A percentile compares a stretch with the other conserved stretches of the same genome.
Evolutionary conservation across 129 eudicot species (phyloP).

Genomic region (Smallanthus sonchifolius): DNA sequence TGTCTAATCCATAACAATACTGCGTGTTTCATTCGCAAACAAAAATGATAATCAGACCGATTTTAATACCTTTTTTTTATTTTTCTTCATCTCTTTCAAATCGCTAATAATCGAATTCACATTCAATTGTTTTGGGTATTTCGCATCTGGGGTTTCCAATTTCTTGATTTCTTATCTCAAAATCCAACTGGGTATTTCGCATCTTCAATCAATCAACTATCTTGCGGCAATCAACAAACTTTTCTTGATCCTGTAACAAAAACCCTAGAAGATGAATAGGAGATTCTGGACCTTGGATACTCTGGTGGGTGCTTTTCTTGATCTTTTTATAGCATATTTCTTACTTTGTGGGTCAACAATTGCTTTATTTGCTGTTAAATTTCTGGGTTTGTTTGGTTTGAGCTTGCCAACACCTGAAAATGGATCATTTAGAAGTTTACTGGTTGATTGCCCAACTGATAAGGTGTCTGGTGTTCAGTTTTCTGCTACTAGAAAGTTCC

Average conservation of each 20-base stretch:
- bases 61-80: neutral
- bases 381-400: slow-evolving; percentile 69
- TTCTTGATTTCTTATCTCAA: slow-evolving; percentile 4
- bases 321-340: slow-evolving; percentile 77
- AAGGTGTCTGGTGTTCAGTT: slow-evolving; percentile 49
- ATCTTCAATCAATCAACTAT: slow-evolving; percentile 9
- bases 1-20: slow-evolving; percentile 21
- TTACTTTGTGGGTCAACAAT: slow-evolving; percentile 67
- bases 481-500: slow-evolving; percentile 61
- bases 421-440: slow-evolving; percentile 43
- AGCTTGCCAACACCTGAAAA: slow-evolving; percentile 59
- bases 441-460: slow-evolving; percentile 62
- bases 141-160: neutral
- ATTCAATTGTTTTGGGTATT: neutral
- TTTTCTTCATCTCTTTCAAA: neutral
- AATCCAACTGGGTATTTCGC: neutral
- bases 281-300: slow-evolving; percentile 67
- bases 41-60: slow-evolving; percentile 3
- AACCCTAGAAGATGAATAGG: slow-evolving; percentile 53
- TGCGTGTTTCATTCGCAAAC: slow-evolving; percentile 31
- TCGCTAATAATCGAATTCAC: neutral
- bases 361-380: slow-evolving; percentile 51
- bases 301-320: slow-evolving; percentile 80
- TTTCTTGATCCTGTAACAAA: neutral
- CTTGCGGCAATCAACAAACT: neutral